Percentiles rank a stretch among this genome's conserved stretches.
These are phyloP conservation scores for Rhododendron ovatum DNA, from an alignment of 148 eudicot species.

Conservation along the genomic window DNA sequence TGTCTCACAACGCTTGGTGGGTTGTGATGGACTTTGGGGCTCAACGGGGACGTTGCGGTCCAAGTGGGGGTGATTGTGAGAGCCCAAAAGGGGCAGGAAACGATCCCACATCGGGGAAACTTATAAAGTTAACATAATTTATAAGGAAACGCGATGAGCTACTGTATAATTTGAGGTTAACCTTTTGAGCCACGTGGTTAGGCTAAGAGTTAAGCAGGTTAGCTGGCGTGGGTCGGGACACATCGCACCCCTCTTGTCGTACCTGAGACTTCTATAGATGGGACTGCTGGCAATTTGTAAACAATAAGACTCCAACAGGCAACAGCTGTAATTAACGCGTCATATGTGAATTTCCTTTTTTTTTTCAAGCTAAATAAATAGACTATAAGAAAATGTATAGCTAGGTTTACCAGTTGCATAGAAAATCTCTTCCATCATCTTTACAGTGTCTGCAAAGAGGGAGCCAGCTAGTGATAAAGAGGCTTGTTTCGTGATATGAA, in stretches of 20 bases:
- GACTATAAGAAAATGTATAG: background rate
- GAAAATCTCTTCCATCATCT: background rate
- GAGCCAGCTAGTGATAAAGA: background rate
- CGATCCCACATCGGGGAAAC: too few relatives aligned
- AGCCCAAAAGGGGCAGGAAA: too few relatives aligned
- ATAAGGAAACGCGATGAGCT: too few relatives aligned
- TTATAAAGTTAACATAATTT: too few relatives aligned
- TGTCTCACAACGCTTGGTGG: too few relatives aligned
- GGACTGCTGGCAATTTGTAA: background rate
- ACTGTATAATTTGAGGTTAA: too few relatives aligned
- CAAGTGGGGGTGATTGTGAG: too few relatives aligned
- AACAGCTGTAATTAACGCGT: background rate
- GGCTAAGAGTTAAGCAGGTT: too few relatives aligned
- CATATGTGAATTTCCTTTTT: background rate
- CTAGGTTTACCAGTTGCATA: background rate
- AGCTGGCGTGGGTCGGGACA: too few relatives aligned
- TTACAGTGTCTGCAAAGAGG: background rate
- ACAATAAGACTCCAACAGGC: background rate
- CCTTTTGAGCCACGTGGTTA: too few relatives aligned
- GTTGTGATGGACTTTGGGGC: too few relatives aligned
- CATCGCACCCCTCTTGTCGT: background rate
- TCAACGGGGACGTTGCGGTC: too few relatives aligned
- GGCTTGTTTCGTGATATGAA: background rate
- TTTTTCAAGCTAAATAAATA: background rate
- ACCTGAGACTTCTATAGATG: background rate